Evolutionary conservation across 495 filamentous ascomycete genomes (phyloP), one percentile per base, ranked within the genome.

Genomic region (Hyaloscypha variabilis): DNA sequence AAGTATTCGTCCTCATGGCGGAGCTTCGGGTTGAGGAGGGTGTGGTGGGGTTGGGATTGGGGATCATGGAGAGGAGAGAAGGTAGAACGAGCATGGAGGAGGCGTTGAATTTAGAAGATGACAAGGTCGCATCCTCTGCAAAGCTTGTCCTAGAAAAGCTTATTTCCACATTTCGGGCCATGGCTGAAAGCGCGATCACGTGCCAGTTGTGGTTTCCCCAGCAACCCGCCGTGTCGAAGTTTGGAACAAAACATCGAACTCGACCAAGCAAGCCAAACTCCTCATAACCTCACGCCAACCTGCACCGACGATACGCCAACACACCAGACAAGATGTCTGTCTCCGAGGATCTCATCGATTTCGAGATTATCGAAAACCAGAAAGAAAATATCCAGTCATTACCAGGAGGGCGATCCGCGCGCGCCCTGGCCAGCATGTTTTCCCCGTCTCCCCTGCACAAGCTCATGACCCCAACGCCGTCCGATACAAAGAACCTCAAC

Each of bases 301-400:
- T n/a, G 19, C 46, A 10, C 63, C 63, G 29, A 58, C 60, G 21
- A 65, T 24, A 36, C 26, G 19, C 25, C 56, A 58, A 61, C n/a
- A 55, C 17, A 34, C 14, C 56, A 62, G 54, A 49, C 67, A 79
- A 70, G 61, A 86, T 84, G 81, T 76, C 80, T 65, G 76, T 73
- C 62, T 67, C 77, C 60, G 78, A 79, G 63, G 79, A 84, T 74
- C 69, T 81, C 19, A 91, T 97, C 73, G 86, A 96, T 77, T 98
- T 99, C 82, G 90, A 96, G 66, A 87, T 97, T 66, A 98, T 99
- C 78, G 95, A 99, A 75, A 84, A 83, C 51, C 93, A 97, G 72
- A 99, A 99, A 77, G 95, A 99, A 77, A 98, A 99, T 73, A 96
- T 98, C 50, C 93, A 97, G 73, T 89, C 94, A 14, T 83, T 98